Conservation (phyloP, 352 stramenopile genomes). For the Globisporangium carolinianum region DNA sequence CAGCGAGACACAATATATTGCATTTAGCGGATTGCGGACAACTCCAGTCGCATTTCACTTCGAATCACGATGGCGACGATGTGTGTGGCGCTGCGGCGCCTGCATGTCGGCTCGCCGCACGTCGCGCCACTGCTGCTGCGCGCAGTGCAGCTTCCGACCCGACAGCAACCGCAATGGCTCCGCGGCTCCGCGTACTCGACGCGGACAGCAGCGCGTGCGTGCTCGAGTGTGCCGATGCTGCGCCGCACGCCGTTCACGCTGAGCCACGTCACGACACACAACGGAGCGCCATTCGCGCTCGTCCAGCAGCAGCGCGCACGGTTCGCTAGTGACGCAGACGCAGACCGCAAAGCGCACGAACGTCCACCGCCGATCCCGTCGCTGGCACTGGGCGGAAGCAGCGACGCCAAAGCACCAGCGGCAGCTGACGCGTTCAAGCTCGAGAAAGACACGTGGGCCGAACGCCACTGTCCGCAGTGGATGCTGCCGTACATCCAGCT, state of each 20-base stretch:
- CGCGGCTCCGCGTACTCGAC: background rate
- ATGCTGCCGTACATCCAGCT: slow-evolving; percentile 86
- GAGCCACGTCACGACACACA: no score
- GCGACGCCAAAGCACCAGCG: background rate
- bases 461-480: slow-evolving; percentile 62
- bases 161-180: background rate
- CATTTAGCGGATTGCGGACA: background rate
- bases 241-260: background rate
- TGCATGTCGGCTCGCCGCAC: slow-evolving; percentile 1
- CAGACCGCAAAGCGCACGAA: background rate
- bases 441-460: slow-evolving; percentile 85
- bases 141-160: background rate
- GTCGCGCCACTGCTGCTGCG: slow-evolving; percentile 2
- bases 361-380: slow-evolving; percentile 3
- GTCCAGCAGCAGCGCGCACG: slow-evolving; percentile 2
- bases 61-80: slow-evolving; percentile 5
- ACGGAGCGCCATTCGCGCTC: background rate
- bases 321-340: background rate
- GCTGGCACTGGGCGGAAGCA: slow-evolving; percentile 2
- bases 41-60: background rate
- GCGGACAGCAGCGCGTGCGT: background rate
- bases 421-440: slow-evolving; percentile 38
- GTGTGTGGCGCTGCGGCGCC: slow-evolving; percentile 5
- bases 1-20: background rate
- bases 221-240: background rate